phyloP scores from a whole-genome alignment of 495 filamentous ascomycete genomes.

The Hypoxylon cercidicola region DNA sequence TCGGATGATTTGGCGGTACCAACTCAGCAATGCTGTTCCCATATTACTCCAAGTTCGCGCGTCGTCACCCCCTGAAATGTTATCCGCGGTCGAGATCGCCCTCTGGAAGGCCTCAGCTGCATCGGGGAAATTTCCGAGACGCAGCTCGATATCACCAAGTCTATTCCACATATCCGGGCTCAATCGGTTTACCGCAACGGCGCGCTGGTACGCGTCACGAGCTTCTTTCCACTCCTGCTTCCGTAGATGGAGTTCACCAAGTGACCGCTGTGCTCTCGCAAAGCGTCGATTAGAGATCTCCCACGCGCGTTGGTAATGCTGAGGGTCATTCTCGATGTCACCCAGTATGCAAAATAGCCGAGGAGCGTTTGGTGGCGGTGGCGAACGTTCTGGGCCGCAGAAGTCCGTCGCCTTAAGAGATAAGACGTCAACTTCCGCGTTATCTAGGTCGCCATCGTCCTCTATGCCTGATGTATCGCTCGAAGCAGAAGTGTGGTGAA shows the following conservation, averaged over 20 bases:
- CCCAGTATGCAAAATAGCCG: conserved; percentile 93
- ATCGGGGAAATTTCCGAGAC: conserved; percentile 77
- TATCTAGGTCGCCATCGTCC: conserved; percentile 56
- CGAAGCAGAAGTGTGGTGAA: conserved; percentile 59
- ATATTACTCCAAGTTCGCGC: conserved; percentile 96
- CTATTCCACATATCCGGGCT: conserved; percentile 88
- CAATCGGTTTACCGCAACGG: conserved; percentile 79
- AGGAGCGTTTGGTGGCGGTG: conserved; percentile 83
- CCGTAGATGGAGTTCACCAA: conserved; percentile 80
- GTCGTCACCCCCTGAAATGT: conserved; percentile 82
- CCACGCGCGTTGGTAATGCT: conserved; percentile 88
- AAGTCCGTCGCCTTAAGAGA: conserved; percentile 63
- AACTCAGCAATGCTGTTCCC: conserved; percentile 74
- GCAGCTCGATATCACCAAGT: conserved; percentile 85
- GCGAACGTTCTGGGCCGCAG: conserved; percentile 68
- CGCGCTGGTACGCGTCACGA: conserved; percentile 77
- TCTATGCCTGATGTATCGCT: conserved; percentile 20
- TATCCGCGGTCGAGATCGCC: conserved; percentile 63
- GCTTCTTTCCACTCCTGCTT: conserved; percentile 73
- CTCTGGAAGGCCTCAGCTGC: conserved; percentile 87
- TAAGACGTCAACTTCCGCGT: conserved; percentile 59
- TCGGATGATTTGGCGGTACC: conserved; percentile 54
- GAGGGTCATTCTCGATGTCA: conserved; percentile 79
- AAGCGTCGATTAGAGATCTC: conserved; percentile 82
- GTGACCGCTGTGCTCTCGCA: conserved; percentile 84